phyloP scores from a whole-genome alignment of 225 moss, liverwort and hornwort species.

The Asterella californica region DNA sequence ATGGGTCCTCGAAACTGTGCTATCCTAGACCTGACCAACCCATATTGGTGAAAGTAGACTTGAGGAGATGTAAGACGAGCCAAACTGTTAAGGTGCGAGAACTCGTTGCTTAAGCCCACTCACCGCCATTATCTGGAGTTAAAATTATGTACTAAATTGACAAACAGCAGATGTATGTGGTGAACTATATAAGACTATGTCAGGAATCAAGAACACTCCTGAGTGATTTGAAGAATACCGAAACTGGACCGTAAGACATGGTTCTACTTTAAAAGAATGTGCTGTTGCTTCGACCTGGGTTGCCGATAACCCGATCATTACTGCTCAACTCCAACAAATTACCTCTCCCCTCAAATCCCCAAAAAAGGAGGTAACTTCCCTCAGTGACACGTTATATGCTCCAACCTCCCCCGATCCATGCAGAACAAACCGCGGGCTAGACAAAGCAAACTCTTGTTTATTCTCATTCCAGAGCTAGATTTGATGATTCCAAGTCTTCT shows the following conservation, averaged over 20 bases:
- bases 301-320: slow-evolving; percentile 16
- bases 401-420: slow-evolving; percentile 10
- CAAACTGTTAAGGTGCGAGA: neutral
- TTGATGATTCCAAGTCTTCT: slow-evolving; percentile 88
- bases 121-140: slow-evolving; percentile 1
- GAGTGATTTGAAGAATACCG: neutral
- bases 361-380: slow-evolving; percentile 30
- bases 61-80: neutral
- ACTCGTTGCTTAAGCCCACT: neutral
- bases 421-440: slow-evolving; percentile 2
- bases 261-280: slow-evolving; percentile 21
- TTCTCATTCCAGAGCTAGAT: slow-evolving; percentile 33
- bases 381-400: slow-evolving; percentile 4
- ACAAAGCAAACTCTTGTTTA: slow-evolving; percentile 18
- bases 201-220: neutral
- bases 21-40: slow-evolving; percentile 6
- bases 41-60: neutral
- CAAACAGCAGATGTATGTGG: slow-evolving; percentile 2
- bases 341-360: slow-evolving; percentile 38
- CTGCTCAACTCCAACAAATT: slow-evolving; percentile 24
- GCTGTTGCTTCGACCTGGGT: slow-evolving; percentile 1
- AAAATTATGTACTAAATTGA: neutral
- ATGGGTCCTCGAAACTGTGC: neutral
- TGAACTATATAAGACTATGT: slow-evolving; percentile 1
- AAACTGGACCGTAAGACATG: neutral